phyloP scores from a whole-genome alignment of 768 basidiomycete genomes.

The Suillus tomentosus region DNA sequence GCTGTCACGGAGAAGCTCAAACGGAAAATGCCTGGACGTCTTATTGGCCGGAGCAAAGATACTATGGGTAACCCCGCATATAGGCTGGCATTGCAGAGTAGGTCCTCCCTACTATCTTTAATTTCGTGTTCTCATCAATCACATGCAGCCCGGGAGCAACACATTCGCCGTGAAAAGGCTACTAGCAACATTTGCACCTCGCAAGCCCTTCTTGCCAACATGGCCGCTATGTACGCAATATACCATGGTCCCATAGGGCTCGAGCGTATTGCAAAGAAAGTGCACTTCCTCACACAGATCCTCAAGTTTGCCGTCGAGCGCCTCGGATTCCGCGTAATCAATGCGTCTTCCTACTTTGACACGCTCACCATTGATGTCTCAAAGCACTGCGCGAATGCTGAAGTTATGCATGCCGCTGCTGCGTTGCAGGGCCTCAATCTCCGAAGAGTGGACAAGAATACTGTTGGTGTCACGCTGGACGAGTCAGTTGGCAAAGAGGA shows the following conservation, averaged over 20 bases:
- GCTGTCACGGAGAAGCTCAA: slow-evolving; percentile 90
- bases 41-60: slow-evolving; percentile 91
- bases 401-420: slow-evolving; percentile 70
- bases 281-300: slow-evolving; percentile 85
- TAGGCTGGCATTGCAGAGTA: slow-evolving; percentile 91
- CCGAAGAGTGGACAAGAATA: slow-evolving; percentile 69
- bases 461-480: slow-evolving; percentile 89
- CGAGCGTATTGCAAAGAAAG: slow-evolving; percentile 80
- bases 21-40: slow-evolving; percentile 97
- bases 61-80: slow-evolving; percentile 85
- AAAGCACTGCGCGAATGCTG: slow-evolving; percentile 52
- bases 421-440: slow-evolving; percentile 76
- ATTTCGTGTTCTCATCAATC: slow-evolving; percentile 14
- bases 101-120: slow-evolving; percentile 32
- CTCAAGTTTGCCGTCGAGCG: slow-evolving; percentile 66
- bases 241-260: slow-evolving; percentile 94
- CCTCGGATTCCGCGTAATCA: slow-evolving; percentile 74
- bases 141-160: slow-evolving; percentile 84
- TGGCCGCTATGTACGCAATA: slow-evolving; percentile 98
- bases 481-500: slow-evolving; percentile 83
- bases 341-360: slow-evolving; percentile 81
- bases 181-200: slow-evolving; percentile 99
- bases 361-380: slow-evolving; percentile 82
- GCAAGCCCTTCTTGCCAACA: slow-evolving; percentile 96
- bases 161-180: slow-evolving; percentile 96